Conservation (phyloP, 192 early-diverging fungal species). For the Spinellus fusiger region DNA sequence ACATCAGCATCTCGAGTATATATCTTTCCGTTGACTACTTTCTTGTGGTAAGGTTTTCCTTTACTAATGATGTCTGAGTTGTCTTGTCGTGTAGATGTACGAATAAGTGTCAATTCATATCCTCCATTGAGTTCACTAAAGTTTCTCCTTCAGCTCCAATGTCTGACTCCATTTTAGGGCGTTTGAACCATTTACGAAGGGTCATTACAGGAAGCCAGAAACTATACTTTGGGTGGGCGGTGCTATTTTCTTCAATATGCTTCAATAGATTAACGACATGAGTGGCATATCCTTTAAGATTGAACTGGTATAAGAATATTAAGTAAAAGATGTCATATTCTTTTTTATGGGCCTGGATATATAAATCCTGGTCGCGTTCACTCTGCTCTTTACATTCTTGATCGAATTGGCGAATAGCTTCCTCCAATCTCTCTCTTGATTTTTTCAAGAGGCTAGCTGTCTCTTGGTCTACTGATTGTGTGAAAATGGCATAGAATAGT, state of each 20-base stretch:
- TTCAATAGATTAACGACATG: no score
- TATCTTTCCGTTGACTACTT: not conserved
- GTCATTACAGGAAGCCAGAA: no score
- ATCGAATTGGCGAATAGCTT: not conserved
- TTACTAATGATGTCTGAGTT: not conserved
- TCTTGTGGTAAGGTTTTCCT: not conserved
- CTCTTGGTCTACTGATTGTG: not conserved
- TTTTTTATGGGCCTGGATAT: not conserved
- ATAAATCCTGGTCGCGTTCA: not conserved
- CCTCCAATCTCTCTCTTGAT: not conserved
- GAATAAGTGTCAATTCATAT: not conserved
- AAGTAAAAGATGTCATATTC: not conserved
- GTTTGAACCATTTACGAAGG: no score
- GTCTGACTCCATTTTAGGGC: no score
- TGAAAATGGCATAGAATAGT: not conserved
- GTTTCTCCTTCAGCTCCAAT: no score
- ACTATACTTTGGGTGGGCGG: no score
- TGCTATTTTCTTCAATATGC: no score
- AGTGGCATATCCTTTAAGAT: not conserved
- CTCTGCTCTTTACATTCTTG: no score
- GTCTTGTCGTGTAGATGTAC: not conserved
- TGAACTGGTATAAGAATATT: not conserved
- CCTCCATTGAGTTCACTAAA: no score
- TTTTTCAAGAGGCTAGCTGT: not conserved
- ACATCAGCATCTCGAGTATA: slow-evolving; percentile 29